A percentile compares a stretch with the other conserved stretches of the same genome.
Evolutionary conservation across 2,329 filamentous ascomycete genomes (phyloP).

Genomic region (Colletotrichum destructivum): DNA sequence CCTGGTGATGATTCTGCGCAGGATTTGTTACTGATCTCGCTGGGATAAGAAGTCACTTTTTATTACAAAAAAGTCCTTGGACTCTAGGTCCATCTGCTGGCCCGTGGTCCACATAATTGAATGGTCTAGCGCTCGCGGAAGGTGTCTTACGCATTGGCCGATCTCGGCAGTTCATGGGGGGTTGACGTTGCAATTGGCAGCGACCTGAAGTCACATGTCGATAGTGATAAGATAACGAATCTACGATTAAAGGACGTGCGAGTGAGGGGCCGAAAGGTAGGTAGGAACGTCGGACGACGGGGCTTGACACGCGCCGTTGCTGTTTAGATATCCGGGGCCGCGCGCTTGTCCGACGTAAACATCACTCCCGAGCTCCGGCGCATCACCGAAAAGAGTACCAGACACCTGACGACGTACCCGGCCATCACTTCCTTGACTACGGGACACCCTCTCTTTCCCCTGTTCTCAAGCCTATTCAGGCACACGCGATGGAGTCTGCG

Average conservation of each 20-base stretch:
- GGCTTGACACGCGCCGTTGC: conserved; percentile 7
- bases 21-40: too few relatives aligned
- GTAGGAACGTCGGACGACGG: conserved; percentile 7
- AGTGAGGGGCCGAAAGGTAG: conserved; percentile 2
- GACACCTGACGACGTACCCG: background rate
- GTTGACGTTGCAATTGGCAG: background rate
- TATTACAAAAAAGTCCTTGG: background rate
- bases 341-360: background rate
- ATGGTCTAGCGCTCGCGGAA: background rate
- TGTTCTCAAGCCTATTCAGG: background rate
- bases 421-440: too few relatives aligned
- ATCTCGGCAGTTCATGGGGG: conserved; percentile 34
- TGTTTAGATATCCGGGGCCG: background rate
- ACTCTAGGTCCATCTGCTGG: background rate
- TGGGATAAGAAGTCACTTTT: background rate
- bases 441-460: background rate
- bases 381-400: background rate
- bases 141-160: conserved; percentile 7
- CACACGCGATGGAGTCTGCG: conserved; percentile 53
- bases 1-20: conserved; percentile 1
- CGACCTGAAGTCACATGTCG: background rate
- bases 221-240: background rate
- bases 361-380: background rate
- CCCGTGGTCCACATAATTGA: conserved; percentile 7
- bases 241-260: background rate